Conservation (phyloP, 768 basidiomycete genomes). For the Flagelloscypha sp. region DNA sequence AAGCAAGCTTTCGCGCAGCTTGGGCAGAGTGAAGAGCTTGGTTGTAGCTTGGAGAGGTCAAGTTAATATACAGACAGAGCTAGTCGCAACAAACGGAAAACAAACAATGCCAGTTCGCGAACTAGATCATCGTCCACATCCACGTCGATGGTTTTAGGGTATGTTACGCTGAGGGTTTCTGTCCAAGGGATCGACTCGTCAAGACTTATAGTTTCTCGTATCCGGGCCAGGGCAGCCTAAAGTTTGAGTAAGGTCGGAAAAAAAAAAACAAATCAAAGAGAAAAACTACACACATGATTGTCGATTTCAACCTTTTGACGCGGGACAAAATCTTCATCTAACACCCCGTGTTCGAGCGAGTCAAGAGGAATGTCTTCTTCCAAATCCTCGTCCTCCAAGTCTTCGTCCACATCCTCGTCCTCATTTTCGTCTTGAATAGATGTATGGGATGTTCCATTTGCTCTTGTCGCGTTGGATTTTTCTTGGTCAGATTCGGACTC, state of each 20-base stretch:
- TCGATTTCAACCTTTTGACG: conserved; percentile 76
- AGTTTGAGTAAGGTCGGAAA: conserved; percentile 1
- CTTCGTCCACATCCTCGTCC: conserved; percentile 21
- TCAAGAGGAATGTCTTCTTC: conserved; percentile 54
- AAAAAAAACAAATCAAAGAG: background rate
- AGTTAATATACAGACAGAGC: background rate
- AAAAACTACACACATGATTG: conserved; percentile 51
- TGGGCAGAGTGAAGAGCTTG: conserved; percentile 85
- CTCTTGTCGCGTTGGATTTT: conserved; percentile 14
- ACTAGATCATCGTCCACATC: conserved; percentile 85
- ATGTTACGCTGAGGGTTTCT: conserved; percentile 67
- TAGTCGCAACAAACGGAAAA: conserved; percentile 10
- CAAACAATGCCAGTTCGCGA: conserved; percentile 93
- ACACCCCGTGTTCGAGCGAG: conserved; percentile 48
- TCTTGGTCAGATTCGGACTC: conserved; percentile 19
- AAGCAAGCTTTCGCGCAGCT: conserved; percentile 66
- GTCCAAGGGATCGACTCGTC: conserved; percentile 76
- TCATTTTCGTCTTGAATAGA: conserved; percentile 15
- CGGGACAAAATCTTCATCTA: conserved; percentile 80
- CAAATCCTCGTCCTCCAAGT: conserved; percentile 24
- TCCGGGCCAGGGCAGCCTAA: conserved; percentile 72
- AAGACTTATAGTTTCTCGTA: conserved; percentile 68
- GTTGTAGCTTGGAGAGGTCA: conserved; percentile 64
- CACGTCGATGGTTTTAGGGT: conserved; percentile 63
- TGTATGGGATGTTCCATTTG: no score